A percentile compares a stretch with the other conserved stretches of the same genome.
phyloP scores from a whole-genome alignment of 495 filamentous ascomycete species.

The Podospora appendiculata region DNA sequence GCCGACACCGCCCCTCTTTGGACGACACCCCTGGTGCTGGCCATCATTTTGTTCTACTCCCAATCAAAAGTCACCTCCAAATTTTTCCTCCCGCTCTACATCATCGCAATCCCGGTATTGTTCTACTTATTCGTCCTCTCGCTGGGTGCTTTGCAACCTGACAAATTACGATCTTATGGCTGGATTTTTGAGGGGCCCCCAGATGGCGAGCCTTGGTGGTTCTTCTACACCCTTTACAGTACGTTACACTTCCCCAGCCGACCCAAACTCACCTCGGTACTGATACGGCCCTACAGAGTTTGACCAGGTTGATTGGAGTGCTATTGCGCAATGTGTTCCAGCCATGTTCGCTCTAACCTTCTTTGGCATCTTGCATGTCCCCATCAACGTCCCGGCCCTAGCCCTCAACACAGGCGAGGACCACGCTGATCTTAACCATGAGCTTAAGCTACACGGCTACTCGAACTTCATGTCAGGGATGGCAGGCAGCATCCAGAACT shows the following conservation, averaged over 20 bases:
- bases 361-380: conserved; percentile 94
- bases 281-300: conserved; percentile 42
- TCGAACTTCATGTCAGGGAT: conserved; percentile 86
- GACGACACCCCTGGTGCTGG: conserved; percentile 70
- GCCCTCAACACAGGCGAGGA: conserved; percentile 86
- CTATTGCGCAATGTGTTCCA: conserved; percentile 71
- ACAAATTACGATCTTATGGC: conserved; percentile 56
- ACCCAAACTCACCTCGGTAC: conserved; percentile 9
- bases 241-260: conserved; percentile 18
- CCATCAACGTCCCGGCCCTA: conserved; percentile 92
- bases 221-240: conserved; percentile 94
- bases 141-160: conserved; percentile 54
- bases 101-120: conserved; percentile 65
- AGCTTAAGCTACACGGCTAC: conserved; percentile 86
- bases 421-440: conserved; percentile 80
- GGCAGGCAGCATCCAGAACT: conserved; percentile 90
- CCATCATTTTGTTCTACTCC: conserved; percentile 64
- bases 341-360: conserved; percentile 97
- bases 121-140: conserved; percentile 77
- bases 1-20: conserved; percentile 72
- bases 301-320: conserved; percentile 54
- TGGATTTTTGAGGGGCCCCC: conserved; percentile 89
- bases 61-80: conserved; percentile 69
- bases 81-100: conserved; percentile 80
- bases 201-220: conserved; percentile 85